Evolutionary conservation across 192 early-diverging fungal species (phyloP).

Genomic region (Coemansia sp.): DNA sequence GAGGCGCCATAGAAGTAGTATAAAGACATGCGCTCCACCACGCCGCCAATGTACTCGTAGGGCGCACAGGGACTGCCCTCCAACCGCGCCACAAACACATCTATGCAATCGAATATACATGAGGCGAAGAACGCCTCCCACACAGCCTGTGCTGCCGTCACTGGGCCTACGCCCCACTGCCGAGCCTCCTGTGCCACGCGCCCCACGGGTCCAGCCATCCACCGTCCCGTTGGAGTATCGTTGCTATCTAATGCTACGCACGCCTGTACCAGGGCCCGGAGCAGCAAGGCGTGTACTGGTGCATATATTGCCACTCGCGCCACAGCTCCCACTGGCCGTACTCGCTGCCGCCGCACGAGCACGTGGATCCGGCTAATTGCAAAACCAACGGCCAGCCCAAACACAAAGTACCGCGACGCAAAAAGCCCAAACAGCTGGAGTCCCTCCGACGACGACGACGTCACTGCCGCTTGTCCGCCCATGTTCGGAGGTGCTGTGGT

Average conservation of each 20-base stretch:
- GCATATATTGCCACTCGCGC: slow-evolving; percentile 38
- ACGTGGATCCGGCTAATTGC: slow-evolving; percentile 52
- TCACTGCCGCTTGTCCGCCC: not conserved
- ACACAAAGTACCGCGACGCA: slow-evolving; percentile 53
- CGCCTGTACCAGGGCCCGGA: slow-evolving; percentile 19
- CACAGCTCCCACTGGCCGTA: slow-evolving; percentile 31
- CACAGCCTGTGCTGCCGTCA: slow-evolving; percentile 19
- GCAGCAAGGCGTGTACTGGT: slow-evolving; percentile 30
- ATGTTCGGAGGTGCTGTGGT: not conserved
- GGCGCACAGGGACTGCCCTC: slow-evolving; percentile 54
- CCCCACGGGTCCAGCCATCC: slow-evolving; percentile 34
- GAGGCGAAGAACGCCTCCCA: slow-evolving; percentile 39
- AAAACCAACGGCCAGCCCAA: slow-evolving; percentile 37
- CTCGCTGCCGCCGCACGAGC: slow-evolving; percentile 47
- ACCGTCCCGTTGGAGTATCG: not conserved
- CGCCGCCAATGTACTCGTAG: slow-evolving; percentile 49
- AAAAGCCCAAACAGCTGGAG: slow-evolving; percentile 50
- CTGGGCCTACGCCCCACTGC: slow-evolving; percentile 16
- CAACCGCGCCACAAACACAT: slow-evolving; percentile 56
- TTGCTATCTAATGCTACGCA: slow-evolving; percentile 18
- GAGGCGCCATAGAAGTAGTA: slow-evolving; percentile 56
- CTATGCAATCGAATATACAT: slow-evolving; percentile 51
- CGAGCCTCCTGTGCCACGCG: slow-evolving; percentile 13
- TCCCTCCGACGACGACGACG: slow-evolving; percentile 15
- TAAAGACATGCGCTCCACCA: slow-evolving; percentile 54